Base-by-base conservation (phyloP, 129 eudicot species). In the Ambrosia trifida region DNA sequence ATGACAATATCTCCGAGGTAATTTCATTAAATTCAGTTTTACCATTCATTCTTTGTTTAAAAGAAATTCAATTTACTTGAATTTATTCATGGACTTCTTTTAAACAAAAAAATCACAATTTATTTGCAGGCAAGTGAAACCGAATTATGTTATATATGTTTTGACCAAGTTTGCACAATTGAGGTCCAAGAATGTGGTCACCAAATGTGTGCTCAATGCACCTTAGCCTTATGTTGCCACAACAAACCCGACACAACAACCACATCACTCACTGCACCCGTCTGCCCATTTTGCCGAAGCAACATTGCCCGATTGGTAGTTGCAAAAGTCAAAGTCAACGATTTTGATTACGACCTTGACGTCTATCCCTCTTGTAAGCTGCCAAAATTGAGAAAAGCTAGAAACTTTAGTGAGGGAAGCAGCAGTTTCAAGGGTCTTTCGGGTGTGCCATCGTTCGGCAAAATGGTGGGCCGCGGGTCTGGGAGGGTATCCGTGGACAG, bases 241-340 rank as follows among this genome's bases (percentile, higher is more conserved):
- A 84, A 74, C 83, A 87, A 82, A 43, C 88, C 86, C 63, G 77
- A 72, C 68, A 72, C 84, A 4, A 49, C 85, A 59, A 78, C 81
- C 17, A 28, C 45, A 69, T 66, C 66, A 30, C 72, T 77, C 3
- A 82, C 80, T 7, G 59, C 78, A 33, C 96, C 96, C 1, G 84
- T 84, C 35, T 89, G 96, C 75, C 96, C 96, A 5, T 89, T 89
- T 67, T 89, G 96, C 52, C 78, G 96, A 19, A 86, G 94, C 86
- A 78, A 17, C 75, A 89, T 89, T 11, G 76, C 68, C 64, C 84
- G 81, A 64, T 76, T 89, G 52, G 84, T 76, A 9, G 88, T 84
- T 43, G 93, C 85, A 17, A 75, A 80, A 80, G 73, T 71, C 78
- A 72, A 74, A 46, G 70, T 73, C 43, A 77, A 71, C n/a, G 35